A percentile compares a stretch with the other conserved stretches of the same genome.
phyloP scores from a whole-genome alignment of 2,329 filamentous ascomycete species.

The Conoideocrella luteorostrata region DNA sequence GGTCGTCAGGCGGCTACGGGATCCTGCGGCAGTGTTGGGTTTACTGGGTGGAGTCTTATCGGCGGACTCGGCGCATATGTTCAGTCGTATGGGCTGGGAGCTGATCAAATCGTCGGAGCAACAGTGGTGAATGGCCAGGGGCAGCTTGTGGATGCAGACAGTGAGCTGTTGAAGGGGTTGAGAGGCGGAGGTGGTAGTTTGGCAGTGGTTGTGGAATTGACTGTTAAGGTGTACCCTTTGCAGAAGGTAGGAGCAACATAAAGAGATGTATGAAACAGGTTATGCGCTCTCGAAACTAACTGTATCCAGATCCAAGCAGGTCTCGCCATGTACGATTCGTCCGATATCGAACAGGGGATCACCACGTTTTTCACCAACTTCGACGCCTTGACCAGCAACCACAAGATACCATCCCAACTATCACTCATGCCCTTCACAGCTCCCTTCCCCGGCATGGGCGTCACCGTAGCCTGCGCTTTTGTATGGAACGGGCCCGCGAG shows the following conservation, averaged over 20 bases:
- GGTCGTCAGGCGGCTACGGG: conserved; percentile 23
- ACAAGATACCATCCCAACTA: too few species aligned
- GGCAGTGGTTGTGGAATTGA: conserved; percentile 33
- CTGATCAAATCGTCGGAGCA: conserved; percentile 30
- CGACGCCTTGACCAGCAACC: too few species aligned
- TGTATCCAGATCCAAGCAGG: conserved; percentile 11
- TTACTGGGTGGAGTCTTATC: conserved; percentile 26
- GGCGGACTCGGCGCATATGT: conserved; percentile 29
- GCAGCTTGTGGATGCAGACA: conserved; percentile 28
- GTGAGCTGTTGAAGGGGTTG: conserved; percentile 29
- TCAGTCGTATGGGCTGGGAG: conserved; percentile 26
- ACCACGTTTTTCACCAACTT: conserved; percentile 18
- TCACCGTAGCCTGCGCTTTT: too few species aligned
- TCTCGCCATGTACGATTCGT: conserved; percentile 24
- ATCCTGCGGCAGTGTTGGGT: conserved; percentile 22
- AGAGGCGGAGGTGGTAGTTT: conserved; percentile 33
- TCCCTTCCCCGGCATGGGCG: too few species aligned
- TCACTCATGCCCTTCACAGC: too few species aligned
- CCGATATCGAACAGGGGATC: conserved; percentile 18
- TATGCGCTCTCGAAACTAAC: too few species aligned
- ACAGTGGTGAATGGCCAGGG: conserved; percentile 31
- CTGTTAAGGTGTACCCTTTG: conserved; percentile 30
- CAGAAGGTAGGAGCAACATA: conserved; percentile 5
- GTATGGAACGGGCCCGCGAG: too few species aligned
- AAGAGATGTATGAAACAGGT: too few species aligned